phyloP scores from a whole-genome alignment of 2,329 filamentous ascomycete genomes.

The Dryadomyces sulphureus region DNA sequence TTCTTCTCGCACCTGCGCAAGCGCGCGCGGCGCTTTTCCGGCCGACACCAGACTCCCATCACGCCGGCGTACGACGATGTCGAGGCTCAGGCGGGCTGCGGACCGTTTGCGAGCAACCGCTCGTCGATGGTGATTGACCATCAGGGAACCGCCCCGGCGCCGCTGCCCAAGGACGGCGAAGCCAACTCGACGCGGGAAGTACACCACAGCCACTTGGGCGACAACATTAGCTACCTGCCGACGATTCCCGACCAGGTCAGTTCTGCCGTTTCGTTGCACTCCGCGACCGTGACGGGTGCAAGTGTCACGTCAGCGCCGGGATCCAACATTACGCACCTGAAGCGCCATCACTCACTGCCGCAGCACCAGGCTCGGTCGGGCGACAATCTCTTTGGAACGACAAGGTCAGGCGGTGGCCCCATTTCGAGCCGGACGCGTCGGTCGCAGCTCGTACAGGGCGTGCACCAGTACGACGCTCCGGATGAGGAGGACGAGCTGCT shows the following conservation, averaged over 20 bases:
- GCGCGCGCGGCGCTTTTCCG: constrained; percentile 80
- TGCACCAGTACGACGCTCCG: constrained; percentile 80
- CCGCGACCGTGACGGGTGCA: background rate
- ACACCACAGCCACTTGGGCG: constrained; percentile 21
- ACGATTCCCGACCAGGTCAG: constrained; percentile 33
- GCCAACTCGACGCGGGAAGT: constrained; percentile 30
- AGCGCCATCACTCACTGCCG: constrained; percentile 50
- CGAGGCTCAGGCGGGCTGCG: constrained; percentile 84
- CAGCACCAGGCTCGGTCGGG: constrained; percentile 48
- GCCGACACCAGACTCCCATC: constrained; percentile 69
- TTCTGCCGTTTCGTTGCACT: background rate
- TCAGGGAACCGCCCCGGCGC: constrained; percentile 28
- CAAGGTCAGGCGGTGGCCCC: constrained; percentile 37
- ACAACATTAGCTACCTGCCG: constrained; percentile 16
- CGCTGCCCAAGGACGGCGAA: constrained; percentile 36
- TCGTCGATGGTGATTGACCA: constrained; percentile 69
- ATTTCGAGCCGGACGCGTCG: constrained; percentile 69
- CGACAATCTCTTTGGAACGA: constrained; percentile 45
- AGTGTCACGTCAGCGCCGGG: constrained; percentile 13
- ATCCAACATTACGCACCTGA: constrained; percentile 32
- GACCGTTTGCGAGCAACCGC: constrained; percentile 74
- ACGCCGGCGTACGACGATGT: constrained; percentile 73
- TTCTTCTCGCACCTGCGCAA: constrained; percentile 98
- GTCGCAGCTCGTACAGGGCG: constrained; percentile 59
- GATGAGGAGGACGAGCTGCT: constrained; percentile 94